Base-by-base conservation (phyloP, 1,284 basidiomycete genomes). In the Termitomyces sp. region DNA sequence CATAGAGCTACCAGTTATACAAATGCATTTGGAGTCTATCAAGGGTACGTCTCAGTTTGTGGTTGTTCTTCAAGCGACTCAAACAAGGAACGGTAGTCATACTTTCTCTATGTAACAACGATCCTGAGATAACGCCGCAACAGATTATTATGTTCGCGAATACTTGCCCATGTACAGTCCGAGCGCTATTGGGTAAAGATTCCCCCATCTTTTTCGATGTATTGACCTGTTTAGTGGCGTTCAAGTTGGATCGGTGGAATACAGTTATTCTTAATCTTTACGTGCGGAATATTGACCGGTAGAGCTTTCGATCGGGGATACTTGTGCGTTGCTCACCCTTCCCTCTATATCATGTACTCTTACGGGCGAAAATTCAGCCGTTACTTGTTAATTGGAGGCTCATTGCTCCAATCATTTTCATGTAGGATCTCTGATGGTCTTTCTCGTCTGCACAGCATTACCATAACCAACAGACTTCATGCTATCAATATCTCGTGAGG, bases 1-100 rank as follows among this genome's bases (percentile, higher is more conserved):
- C 37, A 40, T 6, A 18, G 14, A 21, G 11, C 37, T 47, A 45
- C 3, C 48, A 69, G 69, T 1, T 69, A 69, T 34, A 63, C 63
- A 7, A 67, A 68, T 54, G 64, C 67, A 13, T 69, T 69, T 53
- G 67, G 69, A 38, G 67, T 69, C 40, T 71, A 68, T 55, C 68
- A 71, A 57, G 59, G 59, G 55, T 48, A 49, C 33, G 35, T 40
- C 19, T 24, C 18, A 8, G 7, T 6, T 53, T 14, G n/a, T 24
- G 11, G 21, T 46, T 37, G 31, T 26, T 34, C 26, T 7, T 13
- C 24, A 16, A 37, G 7, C 34, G 19, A 41, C 30, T 21, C 13
- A 34, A 13, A 10, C 3, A 33, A 21, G 16, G 14, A 46, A 38
- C 31, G 28, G 24, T 18, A 37, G 18, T 38, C 13, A 19, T 9